Evolutionary conservation across 2,329 filamentous ascomycete genomes (phyloP).

Genomic region (Aquanectria penicillioides): DNA sequence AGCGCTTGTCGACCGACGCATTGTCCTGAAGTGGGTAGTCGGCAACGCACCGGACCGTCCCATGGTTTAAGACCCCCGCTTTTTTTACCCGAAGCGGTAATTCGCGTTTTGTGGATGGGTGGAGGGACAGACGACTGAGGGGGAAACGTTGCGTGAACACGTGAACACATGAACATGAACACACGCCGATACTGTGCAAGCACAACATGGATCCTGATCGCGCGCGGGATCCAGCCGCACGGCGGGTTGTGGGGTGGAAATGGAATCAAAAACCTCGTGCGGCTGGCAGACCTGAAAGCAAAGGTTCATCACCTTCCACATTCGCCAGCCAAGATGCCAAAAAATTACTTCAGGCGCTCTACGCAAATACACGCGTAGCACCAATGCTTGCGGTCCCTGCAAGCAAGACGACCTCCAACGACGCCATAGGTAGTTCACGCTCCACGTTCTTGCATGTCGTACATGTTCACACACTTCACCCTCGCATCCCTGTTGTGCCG

Average conservation of each 20-base stretch:
- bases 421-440: too few relatives aligned
- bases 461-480: too few relatives aligned
- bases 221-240: too few relatives aligned
- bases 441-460: too few relatives aligned
- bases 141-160: constrained; percentile 2
- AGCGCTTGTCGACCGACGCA: constrained; percentile 18
- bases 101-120: constrained; percentile 6
- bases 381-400: too few relatives aligned
- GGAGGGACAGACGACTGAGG: constrained; percentile 7
- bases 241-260: too few relatives aligned
- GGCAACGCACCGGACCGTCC: constrained; percentile 22
- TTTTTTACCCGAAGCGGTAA: constrained; percentile 34
- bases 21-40: constrained; percentile 18
- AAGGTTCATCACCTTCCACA: not conserved
- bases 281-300: not conserved
- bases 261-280: not conserved
- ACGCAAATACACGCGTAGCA: too few relatives aligned
- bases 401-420: too few relatives aligned
- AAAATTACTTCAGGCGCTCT: too few relatives aligned
- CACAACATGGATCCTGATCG: too few relatives aligned
- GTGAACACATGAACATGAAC: constrained; percentile 2
- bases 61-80: constrained; percentile 27
- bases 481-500: too few relatives aligned
- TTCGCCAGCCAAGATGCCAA: too few relatives aligned
- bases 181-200: not conserved